A percentile compares a stretch with the other conserved stretches of the same genome.
Conservation (phyloP, 345 rosid species). For the Limnanthes douglasii region DNA sequence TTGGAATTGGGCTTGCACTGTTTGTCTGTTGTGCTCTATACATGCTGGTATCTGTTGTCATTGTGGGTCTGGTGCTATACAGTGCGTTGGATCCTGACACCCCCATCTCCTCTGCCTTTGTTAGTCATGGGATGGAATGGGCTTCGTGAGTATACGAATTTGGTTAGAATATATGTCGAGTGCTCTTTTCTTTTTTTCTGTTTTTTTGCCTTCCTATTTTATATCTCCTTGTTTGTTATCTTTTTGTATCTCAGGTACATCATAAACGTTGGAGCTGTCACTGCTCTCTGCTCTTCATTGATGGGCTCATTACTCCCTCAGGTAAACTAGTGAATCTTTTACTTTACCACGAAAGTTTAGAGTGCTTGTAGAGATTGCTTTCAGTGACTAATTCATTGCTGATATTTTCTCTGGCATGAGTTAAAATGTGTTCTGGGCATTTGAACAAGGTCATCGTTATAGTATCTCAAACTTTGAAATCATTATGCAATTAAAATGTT, state of each 20-base stretch:
- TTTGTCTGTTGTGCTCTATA: constrained; percentile 43
- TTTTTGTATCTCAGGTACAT: constrained; percentile 46
- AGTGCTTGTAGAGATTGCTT: no score
- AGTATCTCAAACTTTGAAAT: neutral
- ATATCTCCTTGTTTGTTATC: no score
- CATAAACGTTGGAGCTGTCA: constrained; percentile 75
- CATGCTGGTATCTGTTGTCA: constrained; percentile 52
- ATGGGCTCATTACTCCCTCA: constrained; percentile 98
- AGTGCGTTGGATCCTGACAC: constrained; percentile 44
- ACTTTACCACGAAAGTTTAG: no score
- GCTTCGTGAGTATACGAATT: constrained; percentile 55
- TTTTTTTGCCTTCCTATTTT: no score
- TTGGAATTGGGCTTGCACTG: constrained; percentile 53
- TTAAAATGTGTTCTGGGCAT: no score
- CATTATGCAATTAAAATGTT: constrained; percentile 75
- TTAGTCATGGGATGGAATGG: constrained; percentile 63
- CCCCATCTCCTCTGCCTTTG: constrained; percentile 64
- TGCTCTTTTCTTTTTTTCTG: no score
- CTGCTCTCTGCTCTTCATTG: constrained; percentile 90
- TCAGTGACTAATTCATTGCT: no score
- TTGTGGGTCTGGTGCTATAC: constrained; percentile 62
- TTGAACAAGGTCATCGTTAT: no score
- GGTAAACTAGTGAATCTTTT: no score
- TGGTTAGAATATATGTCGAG: no score
- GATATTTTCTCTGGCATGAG: no score